These are phyloP conservation scores for Aspergillus ibericus DNA, from an alignment of 2,329 filamentous ascomycete species.

Conservation along the genomic window DNA sequence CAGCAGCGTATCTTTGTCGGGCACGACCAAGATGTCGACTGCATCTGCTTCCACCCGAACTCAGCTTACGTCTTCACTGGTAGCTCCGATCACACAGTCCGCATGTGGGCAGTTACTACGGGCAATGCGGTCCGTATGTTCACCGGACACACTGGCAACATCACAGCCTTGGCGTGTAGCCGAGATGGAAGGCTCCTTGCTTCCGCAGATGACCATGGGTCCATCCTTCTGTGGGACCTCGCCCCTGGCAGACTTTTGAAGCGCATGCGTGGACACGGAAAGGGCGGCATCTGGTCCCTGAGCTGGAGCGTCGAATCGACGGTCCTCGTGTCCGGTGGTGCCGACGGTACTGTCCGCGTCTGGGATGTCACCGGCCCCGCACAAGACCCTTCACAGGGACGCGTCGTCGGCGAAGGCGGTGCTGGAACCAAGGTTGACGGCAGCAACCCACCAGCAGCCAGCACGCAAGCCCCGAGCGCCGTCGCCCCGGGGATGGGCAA, in stretches of 20 bases:
- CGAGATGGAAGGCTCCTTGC: slow-evolving; percentile 89
- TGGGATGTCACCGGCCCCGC: slow-evolving; percentile 84
- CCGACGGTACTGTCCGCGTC: slow-evolving; percentile 87
- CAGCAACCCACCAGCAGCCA: slow-evolving; percentile 49
- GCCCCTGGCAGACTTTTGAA: slow-evolving; percentile 84
- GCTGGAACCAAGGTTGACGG: slow-evolving; percentile 54
- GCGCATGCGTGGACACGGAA: slow-evolving; percentile 88
- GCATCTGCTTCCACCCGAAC: slow-evolving; percentile 92
- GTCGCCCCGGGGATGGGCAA: slow-evolving; percentile 45
- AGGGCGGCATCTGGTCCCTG: slow-evolving; percentile 89
- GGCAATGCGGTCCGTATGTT: slow-evolving; percentile 89
- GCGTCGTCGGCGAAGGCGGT: slow-evolving; percentile 52
- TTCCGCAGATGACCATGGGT: slow-evolving; percentile 82
- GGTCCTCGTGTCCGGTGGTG: slow-evolving; percentile 83
- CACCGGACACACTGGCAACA: slow-evolving; percentile 83
- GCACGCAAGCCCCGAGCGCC: slow-evolving; percentile 46
- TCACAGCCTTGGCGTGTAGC: slow-evolving; percentile 80
- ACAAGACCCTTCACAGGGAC: slow-evolving; percentile 57
- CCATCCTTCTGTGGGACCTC: slow-evolving; percentile 93
- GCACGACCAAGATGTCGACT: slow-evolving; percentile 90
- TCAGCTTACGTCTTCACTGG: slow-evolving; percentile 91
- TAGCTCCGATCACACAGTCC: slow-evolving; percentile 87
- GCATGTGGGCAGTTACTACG: slow-evolving; percentile 94
- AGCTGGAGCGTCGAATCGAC: slow-evolving; percentile 92
- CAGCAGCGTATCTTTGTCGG: slow-evolving; percentile 85